Evolutionary conservation across 2,329 filamentous ascomycete species (phyloP).

Genomic region (Fusarium sp.): DNA sequence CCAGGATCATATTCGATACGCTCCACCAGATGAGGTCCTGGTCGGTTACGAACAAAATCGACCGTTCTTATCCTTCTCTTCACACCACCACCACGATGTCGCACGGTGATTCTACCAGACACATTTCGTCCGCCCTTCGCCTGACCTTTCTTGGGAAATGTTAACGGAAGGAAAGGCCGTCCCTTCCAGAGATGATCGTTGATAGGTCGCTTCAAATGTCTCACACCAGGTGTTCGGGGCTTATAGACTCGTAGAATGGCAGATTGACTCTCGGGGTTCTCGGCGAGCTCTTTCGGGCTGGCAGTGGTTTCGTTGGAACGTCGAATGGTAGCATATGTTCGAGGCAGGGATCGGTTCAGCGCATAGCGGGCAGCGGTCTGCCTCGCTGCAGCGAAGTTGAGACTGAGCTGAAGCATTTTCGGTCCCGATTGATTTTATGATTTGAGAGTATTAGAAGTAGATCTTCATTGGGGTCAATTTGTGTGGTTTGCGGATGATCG

Average conservation of each 20-base stretch:
- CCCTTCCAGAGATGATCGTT: slow-evolving; percentile 99
- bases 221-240: slow-evolving; percentile 90
- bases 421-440: background rate
- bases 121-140: slow-evolving; percentile 93
- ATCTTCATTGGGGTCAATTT: slow-evolving; percentile 36
- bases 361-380: slow-evolving; percentile 50
- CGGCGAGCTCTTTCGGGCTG: slow-evolving; percentile 45
- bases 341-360: slow-evolving; percentile 46
- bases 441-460: slow-evolving; percentile 5
- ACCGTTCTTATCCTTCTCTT: slow-evolving; percentile 93
- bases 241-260: slow-evolving; percentile 85
- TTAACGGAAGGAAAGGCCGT: slow-evolving; percentile 83
- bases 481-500: slow-evolving; percentile 20
- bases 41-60: slow-evolving; percentile 83
- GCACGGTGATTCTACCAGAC: slow-evolving; percentile 85
- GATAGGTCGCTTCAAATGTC: slow-evolving; percentile 91
- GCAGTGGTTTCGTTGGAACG: slow-evolving; percentile 38
- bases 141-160: slow-evolving; percentile 92
- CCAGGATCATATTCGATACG: slow-evolving; percentile 97
- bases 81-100: slow-evolving; percentile 91
- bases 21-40: slow-evolving; percentile 89
- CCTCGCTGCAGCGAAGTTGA: slow-evolving; percentile 50
- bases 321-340: slow-evolving; percentile 52
- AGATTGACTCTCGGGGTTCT: slow-evolving; percentile 51
- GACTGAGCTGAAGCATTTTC: slow-evolving; percentile 52